These are phyloP conservation scores for Litchi chinensis DNA, from an alignment of 345 rosid species.

Conservation along the genomic window DNA sequence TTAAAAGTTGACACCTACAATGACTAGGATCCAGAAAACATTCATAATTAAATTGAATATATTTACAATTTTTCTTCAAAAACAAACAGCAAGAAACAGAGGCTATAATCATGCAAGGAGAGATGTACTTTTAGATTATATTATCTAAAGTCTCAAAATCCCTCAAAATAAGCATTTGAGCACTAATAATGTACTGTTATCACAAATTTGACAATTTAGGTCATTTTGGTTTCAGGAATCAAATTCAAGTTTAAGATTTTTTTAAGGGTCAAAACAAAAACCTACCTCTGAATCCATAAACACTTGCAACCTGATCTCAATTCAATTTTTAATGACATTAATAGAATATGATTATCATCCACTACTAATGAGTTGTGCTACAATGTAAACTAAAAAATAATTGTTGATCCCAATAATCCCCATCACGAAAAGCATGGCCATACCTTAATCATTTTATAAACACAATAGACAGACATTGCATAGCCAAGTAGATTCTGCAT, in stretches of 20 bases:
- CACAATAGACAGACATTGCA: slow-evolving; percentile 91
- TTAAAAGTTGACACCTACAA: neutral
- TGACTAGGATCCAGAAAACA: neutral
- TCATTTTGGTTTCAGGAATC: neutral
- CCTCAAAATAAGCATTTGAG: neutral
- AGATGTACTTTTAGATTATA: neutral
- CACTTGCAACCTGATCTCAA: neutral
- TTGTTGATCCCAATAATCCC: neutral
- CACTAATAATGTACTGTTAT: neutral
- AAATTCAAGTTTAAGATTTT: slow-evolving; percentile 3
- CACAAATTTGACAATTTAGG: neutral
- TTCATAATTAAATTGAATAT: neutral
- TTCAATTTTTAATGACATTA: neutral
- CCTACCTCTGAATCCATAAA: neutral
- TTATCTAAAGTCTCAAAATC: neutral
- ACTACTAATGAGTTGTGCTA: neutral
- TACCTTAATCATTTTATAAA: slow-evolving; percentile 98
- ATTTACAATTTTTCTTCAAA: neutral
- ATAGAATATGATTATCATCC: neutral
- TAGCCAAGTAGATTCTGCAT: slow-evolving; percentile 96
- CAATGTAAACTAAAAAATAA: neutral
- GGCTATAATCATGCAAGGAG: neutral
- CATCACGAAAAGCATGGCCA: slow-evolving; percentile 17
- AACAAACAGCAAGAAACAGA: neutral
- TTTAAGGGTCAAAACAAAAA: neutral